These are phyloP conservation scores for Scheffersomyces parashehatae DNA, from an alignment of 1,139 yeast genomes.

Conservation along the genomic window DNA sequence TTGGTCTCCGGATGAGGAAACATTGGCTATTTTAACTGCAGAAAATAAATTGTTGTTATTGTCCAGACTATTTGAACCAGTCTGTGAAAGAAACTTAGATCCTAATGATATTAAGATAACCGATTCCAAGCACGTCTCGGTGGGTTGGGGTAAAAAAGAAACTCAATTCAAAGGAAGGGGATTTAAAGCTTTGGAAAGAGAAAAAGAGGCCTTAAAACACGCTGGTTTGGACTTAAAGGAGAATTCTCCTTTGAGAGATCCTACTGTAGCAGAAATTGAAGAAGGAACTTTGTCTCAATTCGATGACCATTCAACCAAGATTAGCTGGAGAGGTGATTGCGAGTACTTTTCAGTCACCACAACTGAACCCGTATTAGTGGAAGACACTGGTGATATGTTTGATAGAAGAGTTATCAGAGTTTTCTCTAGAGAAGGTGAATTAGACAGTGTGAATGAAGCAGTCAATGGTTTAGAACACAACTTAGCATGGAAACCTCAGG, in stretches of 20 bases:
- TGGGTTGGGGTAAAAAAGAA: slow-evolving; percentile 98
- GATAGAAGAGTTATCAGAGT: slow-evolving; percentile 82
- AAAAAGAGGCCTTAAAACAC: slow-evolving; percentile 55
- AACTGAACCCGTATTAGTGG: slow-evolving; percentile 51
- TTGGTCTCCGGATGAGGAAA: slow-evolving; percentile 95
- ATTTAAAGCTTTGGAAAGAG: slow-evolving; percentile 77
- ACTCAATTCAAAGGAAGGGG: slow-evolving; percentile 97
- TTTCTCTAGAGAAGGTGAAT: slow-evolving; percentile 72
- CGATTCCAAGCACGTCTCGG: slow-evolving; percentile 84
- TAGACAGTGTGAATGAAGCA: slow-evolving; percentile 89
- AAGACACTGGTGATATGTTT: slow-evolving; percentile 40
- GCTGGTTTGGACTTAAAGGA: slow-evolving; percentile 65
- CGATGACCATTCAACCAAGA: slow-evolving; percentile 46
- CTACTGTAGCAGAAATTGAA: slow-evolving; percentile 82
- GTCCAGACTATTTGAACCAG: slow-evolving; percentile 78
- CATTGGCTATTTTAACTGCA: slow-evolving; percentile 66
- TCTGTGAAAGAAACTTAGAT: slow-evolving; percentile 61
- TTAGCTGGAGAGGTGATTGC: slow-evolving; percentile 97
- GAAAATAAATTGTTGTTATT: slow-evolving; percentile 65
- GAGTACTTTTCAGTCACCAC: slow-evolving; percentile 74
- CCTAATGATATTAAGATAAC: slow-evolving; percentile 61
- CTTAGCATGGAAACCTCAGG: slow-evolving; percentile 89
- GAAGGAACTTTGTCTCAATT: slow-evolving; percentile 60
- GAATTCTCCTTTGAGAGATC: slow-evolving; percentile 71
- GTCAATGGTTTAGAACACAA: slow-evolving; percentile 76